Base-by-base conservation (phyloP, 805 yeast genomes). In the Cyberlindnera meyerae region DNA sequence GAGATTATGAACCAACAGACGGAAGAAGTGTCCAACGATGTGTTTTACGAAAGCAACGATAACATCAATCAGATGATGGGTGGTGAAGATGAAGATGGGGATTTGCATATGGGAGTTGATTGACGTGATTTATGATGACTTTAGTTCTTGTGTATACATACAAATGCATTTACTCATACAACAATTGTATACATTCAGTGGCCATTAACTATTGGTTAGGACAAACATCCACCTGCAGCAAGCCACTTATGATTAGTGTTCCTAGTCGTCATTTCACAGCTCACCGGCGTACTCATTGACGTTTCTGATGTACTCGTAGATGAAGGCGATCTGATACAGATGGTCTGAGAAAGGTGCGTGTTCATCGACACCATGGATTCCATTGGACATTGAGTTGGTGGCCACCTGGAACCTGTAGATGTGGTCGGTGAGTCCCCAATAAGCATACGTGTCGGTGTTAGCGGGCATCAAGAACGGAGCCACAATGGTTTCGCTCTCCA, bases 1-100 rank as follows among this genome's bases (percentile, higher is more conserved):
- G 57, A 51, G 31, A 53, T 52, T 11, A 21, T 43, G 24, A 45
- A 44, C 29, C 57, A 52, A n/a, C 40, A 39, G 18, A n/a, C 21
- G 8, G 36, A 36, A 11, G 33, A 34, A 12, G 24, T 25, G 8
- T 25, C 44, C 11, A 38, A 31, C 12, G 41, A 41, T 17, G 34
- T 34, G 15, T 41, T 41, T 28, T 39, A 35, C 14, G 39, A 35
- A 16, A 21, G 24, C 25, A 18, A 18, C 11, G 37, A 37, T 3
- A 18, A 30, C 8, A 15, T 8, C 6, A 37, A 27, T 24, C 11
- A 11, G 11, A 20, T 21, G 11, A 20, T 21, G 11, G 7, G 11
- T 14, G 29, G 22, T 15, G 24, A 18, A 7, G 44, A 41, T 25
- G 32, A 17, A 9, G 45, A 42, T 28, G 40, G 40, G 13, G 45